A percentile compares a stretch with the other conserved stretches of the same genome.
Conservation (phyloP, 2,329 filamentous ascomycete species). For the Trichoderma atrobrunneum region DNA sequence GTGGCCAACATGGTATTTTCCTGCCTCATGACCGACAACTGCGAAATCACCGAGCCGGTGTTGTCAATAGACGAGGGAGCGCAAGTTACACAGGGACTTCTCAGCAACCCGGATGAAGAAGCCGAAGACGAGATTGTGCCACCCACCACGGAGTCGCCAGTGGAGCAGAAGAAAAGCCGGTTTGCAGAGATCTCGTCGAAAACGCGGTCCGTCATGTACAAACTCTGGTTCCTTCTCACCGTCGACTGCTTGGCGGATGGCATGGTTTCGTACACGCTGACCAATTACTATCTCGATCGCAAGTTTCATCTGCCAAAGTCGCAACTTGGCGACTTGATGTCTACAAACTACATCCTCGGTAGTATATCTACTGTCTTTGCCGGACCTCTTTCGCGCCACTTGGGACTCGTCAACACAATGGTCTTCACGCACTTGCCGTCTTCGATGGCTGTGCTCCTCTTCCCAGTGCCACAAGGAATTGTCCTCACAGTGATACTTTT, state of each 20-base stretch:
- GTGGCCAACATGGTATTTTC: slow-evolving; percentile 47
- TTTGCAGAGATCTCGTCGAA: slow-evolving; percentile 55
- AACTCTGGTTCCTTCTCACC: slow-evolving; percentile 62
- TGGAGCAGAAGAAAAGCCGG: slow-evolving; percentile 15
- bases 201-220: slow-evolving; percentile 59
- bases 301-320: slow-evolving; percentile 57
- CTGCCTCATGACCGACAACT: slow-evolving; percentile 46
- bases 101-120: slow-evolving; percentile 28
- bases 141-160: background rate
- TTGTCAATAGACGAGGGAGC: background rate
- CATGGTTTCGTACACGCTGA: slow-evolving; percentile 59
- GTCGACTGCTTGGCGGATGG: slow-evolving; percentile 65
- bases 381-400: slow-evolving; percentile 53
- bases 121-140: slow-evolving; percentile 18
- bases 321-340: slow-evolving; percentile 58
- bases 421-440: slow-evolving; percentile 62
- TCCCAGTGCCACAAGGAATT: slow-evolving; percentile 53
- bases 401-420: slow-evolving; percentile 65
- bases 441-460: slow-evolving; percentile 57
- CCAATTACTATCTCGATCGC: slow-evolving; percentile 56
- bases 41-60: slow-evolving; percentile 41
- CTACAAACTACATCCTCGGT: slow-evolving; percentile 52
- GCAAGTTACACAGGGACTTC: slow-evolving; percentile 21
- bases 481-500: slow-evolving; percentile 54
- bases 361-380: slow-evolving; percentile 55